Conservation (phyloP, 192 early-diverging fungal genomes). For the Backusella australiensis region DNA sequence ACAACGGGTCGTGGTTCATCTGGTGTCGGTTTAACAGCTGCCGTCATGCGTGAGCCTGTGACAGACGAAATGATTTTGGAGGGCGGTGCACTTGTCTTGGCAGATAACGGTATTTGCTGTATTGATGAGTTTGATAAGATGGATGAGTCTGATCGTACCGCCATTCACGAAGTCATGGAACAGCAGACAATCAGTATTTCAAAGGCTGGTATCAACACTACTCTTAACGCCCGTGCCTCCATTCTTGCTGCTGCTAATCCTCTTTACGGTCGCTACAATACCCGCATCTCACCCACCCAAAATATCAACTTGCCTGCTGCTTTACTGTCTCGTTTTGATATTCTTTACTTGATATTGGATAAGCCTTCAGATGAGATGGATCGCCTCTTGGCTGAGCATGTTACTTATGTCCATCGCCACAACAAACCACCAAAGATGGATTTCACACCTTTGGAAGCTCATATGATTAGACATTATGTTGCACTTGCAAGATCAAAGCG, state of each 20-base stretch:
- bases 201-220: slow-evolving; percentile 98
- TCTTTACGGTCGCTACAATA: slow-evolving; percentile 93
- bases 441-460: slow-evolving; percentile 62
- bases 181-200: slow-evolving; percentile 98
- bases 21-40: slow-evolving; percentile 94
- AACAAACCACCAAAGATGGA: slow-evolving; percentile 72
- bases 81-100: slow-evolving; percentile 95
- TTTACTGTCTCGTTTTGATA: slow-evolving; percentile 91
- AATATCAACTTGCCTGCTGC: slow-evolving; percentile 98
- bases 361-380: slow-evolving; percentile 84
- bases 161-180: slow-evolving; percentile 99
- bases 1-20: slow-evolving; percentile 95
- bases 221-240: slow-evolving; percentile 91
- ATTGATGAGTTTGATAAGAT: slow-evolving; percentile 99
- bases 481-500: slow-evolving; percentile 71
- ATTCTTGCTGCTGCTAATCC: slow-evolving; percentile 98
- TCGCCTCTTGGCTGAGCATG: slow-evolving; percentile 82
- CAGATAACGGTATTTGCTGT: slow-evolving; percentile 97
- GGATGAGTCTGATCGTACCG: slow-evolving; percentile 94
- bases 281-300: slow-evolving; percentile 80
- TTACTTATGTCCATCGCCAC: slow-evolving; percentile 94
- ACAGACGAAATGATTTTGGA: slow-evolving; percentile 97
- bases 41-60: slow-evolving; percentile 88
- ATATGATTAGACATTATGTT: slow-evolving; percentile 89
- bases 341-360: slow-evolving; percentile 91